Percentiles rank a stretch among this genome's conserved stretches.
Evolutionary conservation across 768 basidiomycete genomes (phyloP).

Genomic region (Calocybe gangraenosa): DNA sequence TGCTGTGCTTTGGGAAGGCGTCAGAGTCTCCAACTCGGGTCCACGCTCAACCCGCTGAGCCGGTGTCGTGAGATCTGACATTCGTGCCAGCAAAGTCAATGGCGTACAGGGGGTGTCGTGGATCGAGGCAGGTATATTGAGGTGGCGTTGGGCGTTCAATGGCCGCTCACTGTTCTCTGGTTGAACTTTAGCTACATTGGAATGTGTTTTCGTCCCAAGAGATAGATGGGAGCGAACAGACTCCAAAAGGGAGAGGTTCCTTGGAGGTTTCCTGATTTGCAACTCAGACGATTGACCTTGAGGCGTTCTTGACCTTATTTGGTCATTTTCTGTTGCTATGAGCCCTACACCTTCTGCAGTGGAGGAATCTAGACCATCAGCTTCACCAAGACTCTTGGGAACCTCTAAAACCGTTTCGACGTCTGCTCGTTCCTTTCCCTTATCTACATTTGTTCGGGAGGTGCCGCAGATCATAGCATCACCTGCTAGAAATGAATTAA

Average conservation of each 20-base stretch:
- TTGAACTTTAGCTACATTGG: neutral
- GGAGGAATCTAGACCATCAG: neutral
- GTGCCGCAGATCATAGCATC: neutral
- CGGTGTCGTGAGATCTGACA: slow-evolving; percentile 18
- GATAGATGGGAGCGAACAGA: slow-evolving; percentile 46
- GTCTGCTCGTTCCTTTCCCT: slow-evolving; percentile 9
- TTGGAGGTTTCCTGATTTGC: slow-evolving; percentile 8
- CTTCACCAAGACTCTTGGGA: neutral
- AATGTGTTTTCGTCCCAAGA: neutral
- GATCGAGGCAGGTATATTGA: neutral
- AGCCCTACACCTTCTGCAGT: neutral
- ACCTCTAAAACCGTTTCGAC: neutral
- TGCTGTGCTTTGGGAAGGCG: slow-evolving; percentile 1
- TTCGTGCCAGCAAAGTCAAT: slow-evolving; percentile 21
- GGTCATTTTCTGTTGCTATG: slow-evolving; percentile 6
- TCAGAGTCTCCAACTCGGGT: slow-evolving; percentile 1
- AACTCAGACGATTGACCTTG: neutral
- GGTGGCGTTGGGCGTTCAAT: slow-evolving; percentile 4
- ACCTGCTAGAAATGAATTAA: neutral
- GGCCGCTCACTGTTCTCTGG: neutral
- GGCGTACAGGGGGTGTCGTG: neutral
- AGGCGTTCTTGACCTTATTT: neutral
- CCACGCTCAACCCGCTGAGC: neutral
- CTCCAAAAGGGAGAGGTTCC: slow-evolving; percentile 38
- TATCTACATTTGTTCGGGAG: neutral